A percentile compares a stretch with the other conserved stretches of the same genome.
Evolutionary conservation across 148 eudicot genomes (phyloP).

Genomic region (Persicaria maculosa): DNA sequence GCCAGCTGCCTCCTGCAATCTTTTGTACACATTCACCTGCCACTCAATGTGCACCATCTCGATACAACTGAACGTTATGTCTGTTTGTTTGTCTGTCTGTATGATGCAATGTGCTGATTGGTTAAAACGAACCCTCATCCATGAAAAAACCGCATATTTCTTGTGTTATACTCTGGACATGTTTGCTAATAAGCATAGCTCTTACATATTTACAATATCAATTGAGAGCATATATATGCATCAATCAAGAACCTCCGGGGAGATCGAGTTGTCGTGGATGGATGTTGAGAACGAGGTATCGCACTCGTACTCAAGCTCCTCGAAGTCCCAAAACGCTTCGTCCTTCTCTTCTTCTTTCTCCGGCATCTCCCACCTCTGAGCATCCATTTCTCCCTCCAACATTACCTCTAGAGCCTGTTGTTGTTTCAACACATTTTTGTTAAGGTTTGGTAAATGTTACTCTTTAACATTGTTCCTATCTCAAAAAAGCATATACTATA

Average conservation of each 20-base stretch:
- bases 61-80: neutral
- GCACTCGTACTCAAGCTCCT: slow-evolving; percentile 71
- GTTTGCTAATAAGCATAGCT: neutral
- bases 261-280: slow-evolving; percentile 36
- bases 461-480: no score
- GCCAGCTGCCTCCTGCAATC: slow-evolving; percentile 1
- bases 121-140: neutral
- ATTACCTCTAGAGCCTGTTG: slow-evolving; percentile 65
- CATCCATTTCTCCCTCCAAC: slow-evolving; percentile 29
- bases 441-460: no score
- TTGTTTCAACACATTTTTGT: no score
- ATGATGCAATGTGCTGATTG: no score
- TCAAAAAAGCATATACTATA: neutral
- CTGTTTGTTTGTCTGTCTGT: no score
- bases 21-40: slow-evolving; percentile 13
- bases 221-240: neutral
- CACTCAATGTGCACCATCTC: neutral
- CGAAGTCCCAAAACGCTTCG: slow-evolving; percentile 70
- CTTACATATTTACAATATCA: slow-evolving; percentile 1
- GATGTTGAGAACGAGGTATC: slow-evolving; percentile 51
- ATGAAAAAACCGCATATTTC: neutral
- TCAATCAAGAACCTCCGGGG: slow-evolving; percentile 30
- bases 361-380: slow-evolving; percentile 76
- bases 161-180: slow-evolving; percentile 3
- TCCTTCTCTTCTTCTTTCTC: slow-evolving; percentile 63